A percentile compares a stretch with the other conserved stretches of the same genome.
phyloP scores from a whole-genome alignment of 441 rosid species.

The Adansonia rubrostipa region DNA sequence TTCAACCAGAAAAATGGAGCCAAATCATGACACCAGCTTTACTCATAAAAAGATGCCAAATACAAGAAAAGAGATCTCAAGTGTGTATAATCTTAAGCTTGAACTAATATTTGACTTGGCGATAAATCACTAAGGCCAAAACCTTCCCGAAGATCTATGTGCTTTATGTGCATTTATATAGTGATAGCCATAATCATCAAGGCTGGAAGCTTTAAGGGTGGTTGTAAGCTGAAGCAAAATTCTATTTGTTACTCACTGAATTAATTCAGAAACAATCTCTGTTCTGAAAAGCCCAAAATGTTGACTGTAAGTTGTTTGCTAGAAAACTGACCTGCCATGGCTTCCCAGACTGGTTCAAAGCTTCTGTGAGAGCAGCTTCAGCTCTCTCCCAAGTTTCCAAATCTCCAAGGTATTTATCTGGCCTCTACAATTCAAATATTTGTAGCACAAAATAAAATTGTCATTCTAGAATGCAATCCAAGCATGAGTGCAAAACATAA shows the following conservation, averaged over 20 bases:
- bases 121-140: constrained; percentile 39
- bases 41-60: constrained; percentile 3
- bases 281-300: neutral
- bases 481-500: neutral
- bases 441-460: constrained; percentile 8
- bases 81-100: neutral
- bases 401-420: constrained; percentile 88
- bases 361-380: constrained; percentile 81
- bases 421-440: constrained; percentile 65
- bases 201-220: neutral
- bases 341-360: constrained; percentile 80
- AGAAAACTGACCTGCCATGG: constrained; percentile 74
- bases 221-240: neutral
- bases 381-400: constrained; percentile 88
- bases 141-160: neutral
- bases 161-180: neutral
- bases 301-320: neutral
- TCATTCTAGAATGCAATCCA: constrained; percentile 16
- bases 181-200: neutral
- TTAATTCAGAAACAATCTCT: constrained; percentile 10
- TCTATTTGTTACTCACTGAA: constrained; percentile 4
- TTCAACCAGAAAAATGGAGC: neutral
- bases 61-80: neutral
- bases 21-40: neutral
- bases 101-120: constrained; percentile 1